Base-by-base conservation (phyloP, 176 grass and related monocot species). In the Aechmea fasciata region DNA sequence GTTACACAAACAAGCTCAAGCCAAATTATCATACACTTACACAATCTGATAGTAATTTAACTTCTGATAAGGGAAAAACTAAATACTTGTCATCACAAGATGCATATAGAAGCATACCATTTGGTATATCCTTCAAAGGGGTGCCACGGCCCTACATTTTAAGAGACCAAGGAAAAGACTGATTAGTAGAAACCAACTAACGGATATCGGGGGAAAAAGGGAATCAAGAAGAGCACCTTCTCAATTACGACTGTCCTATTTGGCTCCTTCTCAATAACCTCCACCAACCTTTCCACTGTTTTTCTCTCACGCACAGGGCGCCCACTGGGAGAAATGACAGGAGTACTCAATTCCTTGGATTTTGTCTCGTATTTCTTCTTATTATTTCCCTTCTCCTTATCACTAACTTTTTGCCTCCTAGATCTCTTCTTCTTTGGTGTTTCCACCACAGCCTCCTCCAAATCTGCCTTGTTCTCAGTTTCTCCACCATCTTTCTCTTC, bases 201-300 rank as follows among this genome's bases (percentile, higher is more conserved):
- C 55, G 20, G 33, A 9, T 55, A 29, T 20, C 41, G 50, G 4
- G 49, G 50, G 15, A 51, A 57, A 19, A 79, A 59, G 49, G 57
- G 63, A 2, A 49, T 57, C 24, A 68, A 75, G 51, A 19, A 81
- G 78, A 52, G 13, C 67, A 99, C 95, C 95, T 99, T 99, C 67
- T 99, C 95, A 82, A 99, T 79, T 68, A 90, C 23, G 11, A 99
- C 93, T 47, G 71, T 81, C 68, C 9, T 80, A 69, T 83, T 84
- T 65, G 90, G 80, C 68, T 94, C 95, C 78, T 99, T 99, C 48
- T 94, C 95, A 94, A 99, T 94, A 70, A 93, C 90, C 84, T 99
- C 90, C 47, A 99, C 95, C 67, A 99, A 87, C 66, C 95, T 94
- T 81, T 94, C 95, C 53, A 99, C 95, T 47, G 80, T 90, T 83